A percentile compares a stretch with the other conserved stretches of the same genome.
Conservation (phyloP, 306 rosid species). For the Dryas alaskensis region DNA sequence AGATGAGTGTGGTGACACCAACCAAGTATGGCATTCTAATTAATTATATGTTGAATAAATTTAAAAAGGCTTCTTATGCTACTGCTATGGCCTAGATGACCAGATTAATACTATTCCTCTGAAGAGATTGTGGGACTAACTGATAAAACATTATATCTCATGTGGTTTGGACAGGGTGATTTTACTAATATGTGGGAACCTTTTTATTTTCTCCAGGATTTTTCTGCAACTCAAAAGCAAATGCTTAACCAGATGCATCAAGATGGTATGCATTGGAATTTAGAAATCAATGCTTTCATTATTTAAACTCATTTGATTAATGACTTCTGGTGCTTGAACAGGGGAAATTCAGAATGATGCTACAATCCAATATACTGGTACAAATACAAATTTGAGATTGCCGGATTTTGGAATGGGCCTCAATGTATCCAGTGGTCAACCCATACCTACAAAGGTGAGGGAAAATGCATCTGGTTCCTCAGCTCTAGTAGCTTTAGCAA, state of each 20-base stretch:
- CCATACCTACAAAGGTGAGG: constrained; percentile 30
- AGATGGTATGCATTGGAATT: constrained; percentile 36
- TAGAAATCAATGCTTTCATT: constrained; percentile 18
- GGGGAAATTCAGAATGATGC: constrained; percentile 21
- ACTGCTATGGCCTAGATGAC: background rate
- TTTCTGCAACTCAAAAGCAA: constrained; percentile 26
- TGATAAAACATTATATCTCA: background rate
- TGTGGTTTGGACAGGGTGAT: background rate
- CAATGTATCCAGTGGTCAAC: constrained; percentile 13
- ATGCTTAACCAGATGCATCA: constrained; percentile 22
- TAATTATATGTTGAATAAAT: background rate
- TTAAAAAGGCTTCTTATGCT: background rate
- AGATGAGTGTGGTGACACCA: constrained; percentile 27
- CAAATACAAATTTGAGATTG: constrained; percentile 17
- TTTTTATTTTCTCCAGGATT: constrained; percentile 33
- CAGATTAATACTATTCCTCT: background rate
- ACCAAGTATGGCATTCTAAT: constrained; percentile 36
- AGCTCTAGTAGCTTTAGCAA: background rate
- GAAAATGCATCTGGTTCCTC: constrained; percentile 4
- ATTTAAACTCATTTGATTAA: constrained; percentile 20
- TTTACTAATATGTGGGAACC: background rate
- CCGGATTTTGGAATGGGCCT: constrained; percentile 18
- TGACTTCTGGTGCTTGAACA: constrained; percentile 30
- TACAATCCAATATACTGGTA: constrained; percentile 16
- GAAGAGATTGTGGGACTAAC: background rate